Percentiles rank a stretch among this genome's conserved stretches.
Conservation (phyloP, 2,329 filamentous ascomycete species). For the Tolypocladium amazonense region DNA sequence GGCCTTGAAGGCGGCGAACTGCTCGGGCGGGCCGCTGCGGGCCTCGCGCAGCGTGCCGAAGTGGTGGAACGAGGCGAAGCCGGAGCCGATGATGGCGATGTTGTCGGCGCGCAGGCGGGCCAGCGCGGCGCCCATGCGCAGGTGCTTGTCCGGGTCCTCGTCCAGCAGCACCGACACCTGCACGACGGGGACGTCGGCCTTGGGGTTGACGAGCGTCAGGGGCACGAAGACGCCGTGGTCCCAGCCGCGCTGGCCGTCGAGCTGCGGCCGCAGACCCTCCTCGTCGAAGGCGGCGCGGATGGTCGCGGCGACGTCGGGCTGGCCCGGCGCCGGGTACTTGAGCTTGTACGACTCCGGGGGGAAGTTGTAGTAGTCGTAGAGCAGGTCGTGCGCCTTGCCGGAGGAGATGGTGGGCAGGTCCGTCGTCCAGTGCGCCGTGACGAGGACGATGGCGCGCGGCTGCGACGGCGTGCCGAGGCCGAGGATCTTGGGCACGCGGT, state of each 20-base stretch:
- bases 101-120: conserved; percentile 36
- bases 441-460: conserved; percentile 40
- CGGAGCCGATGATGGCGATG: conserved; percentile 49
- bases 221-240: conserved; percentile 53
- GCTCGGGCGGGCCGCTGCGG: conserved; percentile 9
- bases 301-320: conserved; percentile 39
- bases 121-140: conserved; percentile 43
- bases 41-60: conserved; percentile 33
- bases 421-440: conserved; percentile 49
- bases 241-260: conserved; percentile 36
- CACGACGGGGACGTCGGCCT: conserved; percentile 42
- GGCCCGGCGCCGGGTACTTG: conserved; percentile 45
- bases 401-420: conserved; percentile 39
- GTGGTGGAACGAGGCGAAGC: conserved; percentile 49
- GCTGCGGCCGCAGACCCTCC: conserved; percentile 30
- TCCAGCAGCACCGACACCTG: conserved; percentile 43
- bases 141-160: conserved; percentile 37
- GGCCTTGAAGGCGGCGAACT: conserved; percentile 12
- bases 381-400: conserved; percentile 31
- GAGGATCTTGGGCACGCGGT: conserved; percentile 43
- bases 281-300: conserved; percentile 33
- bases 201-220: conserved; percentile 41
- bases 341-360: conserved; percentile 43
- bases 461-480: conserved; percentile 38
- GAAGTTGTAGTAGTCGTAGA: conserved; percentile 52